Base-by-base conservation (phyloP, 306 rosid species). In the Spatholobus suberectus region DNA sequence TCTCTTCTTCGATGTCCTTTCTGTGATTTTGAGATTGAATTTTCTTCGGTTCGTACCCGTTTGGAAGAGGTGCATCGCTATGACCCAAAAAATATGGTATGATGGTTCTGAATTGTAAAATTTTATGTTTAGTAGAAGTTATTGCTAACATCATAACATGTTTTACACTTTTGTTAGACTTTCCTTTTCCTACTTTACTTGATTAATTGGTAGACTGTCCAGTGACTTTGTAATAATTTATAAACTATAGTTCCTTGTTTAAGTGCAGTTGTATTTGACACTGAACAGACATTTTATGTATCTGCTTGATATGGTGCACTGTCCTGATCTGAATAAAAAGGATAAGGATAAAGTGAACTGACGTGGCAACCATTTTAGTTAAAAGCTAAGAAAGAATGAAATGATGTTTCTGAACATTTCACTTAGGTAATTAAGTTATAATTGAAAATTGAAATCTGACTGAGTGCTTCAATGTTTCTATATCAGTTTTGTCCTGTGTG, bases 401-500 rank as follows among this genome's bases (percentile, higher is more conserved):
- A 47, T 8, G 21, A 40, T 40, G 75, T 26, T 73, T 12, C 10
- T 47, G 49, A 58, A 35, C 34, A 38, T 86, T 78, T 41, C 2
- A 8, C 11, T 23, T 20, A 35, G 67, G 76, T 63, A 24, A 12
- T 46, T 77, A 29, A 20, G 62, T 77, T 84, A 57, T 82, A 70
- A 26, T 72, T 82, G 69, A 69, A 83, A 70, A 83, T 76, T 83
- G 82, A 78, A 79, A 70, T 77, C 49, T 86, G 71, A 79, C 20
- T 61, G 72, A 54, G 38, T 54, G 55, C 79, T 81, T 80, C 37
- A 15, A 63, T 82, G 46, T 76, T 79, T 77, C 58, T 83, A 38
- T 83, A 70, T 76, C 89, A 96, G 99, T 86, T 94, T 82, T 96
- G 99, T 86, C 97, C 99, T 23, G 59, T 92, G 41, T 96, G 99